Evolutionary conservation across 1,284 basidiomycete genomes (phyloP), one percentile per base, ranked within the genome.

Genomic region (Macrocystidia cucumis): DNA sequence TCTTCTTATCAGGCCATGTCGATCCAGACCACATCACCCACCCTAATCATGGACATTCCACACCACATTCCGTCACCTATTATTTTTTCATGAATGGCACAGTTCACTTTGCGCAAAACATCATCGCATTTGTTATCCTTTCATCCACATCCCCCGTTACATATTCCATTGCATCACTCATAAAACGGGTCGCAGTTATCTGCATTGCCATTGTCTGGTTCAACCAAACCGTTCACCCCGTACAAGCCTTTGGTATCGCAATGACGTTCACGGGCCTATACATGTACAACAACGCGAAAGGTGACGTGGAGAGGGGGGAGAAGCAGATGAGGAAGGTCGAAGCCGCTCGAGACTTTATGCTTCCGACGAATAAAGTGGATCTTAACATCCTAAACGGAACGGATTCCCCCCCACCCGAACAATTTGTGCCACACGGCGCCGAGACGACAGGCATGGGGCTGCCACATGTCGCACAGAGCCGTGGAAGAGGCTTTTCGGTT

Each of bases 201-300:
- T 92, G 91, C 60, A 83, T 98, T 46, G 95, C 96, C 19, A 91
- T 99, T 54, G 65, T 93, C 34, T 99, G 95, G 95, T 98, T 98
- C 64, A 82, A 75, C 39, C 95, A 98, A 63, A 56, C 68, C 12
- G 81, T 98, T 3, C 85, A 93, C 44, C 72, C 73, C 4, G 53
- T 97, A 7, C 96, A 98, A 60, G 91, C 73, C 1, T 50, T 81
- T 38, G 96, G 96, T 12, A 99, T 99, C 53, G 65, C 65, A 16
- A 62, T 97, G 59, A 97, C 96, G 0, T 97, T 92, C 49, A 62
- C 75, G 11, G 96, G 96, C 0, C 63, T 99, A 26, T 98, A 84
- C 67, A 80, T 98, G 80, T 99, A 99, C 67, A 97, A 98, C 66
- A 77, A 78, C 35, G 85, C 91, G 33, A 98, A 97, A 63, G 63